Conservation (phyloP, 371 early-diverging fungal species). For the Phascolomyces articulosus region DNA sequence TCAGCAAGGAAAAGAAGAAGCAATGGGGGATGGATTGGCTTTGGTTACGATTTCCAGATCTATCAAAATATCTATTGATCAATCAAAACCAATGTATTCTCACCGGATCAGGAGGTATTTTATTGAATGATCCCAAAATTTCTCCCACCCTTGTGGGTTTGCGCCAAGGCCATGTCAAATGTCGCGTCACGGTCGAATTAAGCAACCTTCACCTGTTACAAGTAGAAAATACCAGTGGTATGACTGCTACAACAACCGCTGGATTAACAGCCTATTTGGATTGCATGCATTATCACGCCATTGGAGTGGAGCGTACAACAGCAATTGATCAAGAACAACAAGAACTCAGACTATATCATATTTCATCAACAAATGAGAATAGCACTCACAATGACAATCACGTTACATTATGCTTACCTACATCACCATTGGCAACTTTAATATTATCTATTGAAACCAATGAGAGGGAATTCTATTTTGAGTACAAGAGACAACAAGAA, state of each 20-base stretch:
- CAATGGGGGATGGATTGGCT: slow-evolving; percentile 12
- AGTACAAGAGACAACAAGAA: neutral
- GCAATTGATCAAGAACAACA: neutral
- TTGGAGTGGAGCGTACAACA: neutral
- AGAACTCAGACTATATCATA: neutral
- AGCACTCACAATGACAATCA: too few relatives aligned
- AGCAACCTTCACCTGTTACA: neutral
- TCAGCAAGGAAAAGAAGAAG: too few relatives aligned
- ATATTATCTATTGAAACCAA: slow-evolving; percentile 11
- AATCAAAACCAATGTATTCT: slow-evolving; percentile 6
- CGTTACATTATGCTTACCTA: too few relatives aligned
- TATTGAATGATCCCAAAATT: neutral
- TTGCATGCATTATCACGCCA: slow-evolving; percentile 6
- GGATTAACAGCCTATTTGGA: slow-evolving; percentile 14
- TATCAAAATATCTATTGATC: slow-evolving; percentile 9
- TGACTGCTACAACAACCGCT: neutral
- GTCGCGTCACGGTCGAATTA: slow-evolving; percentile 11
- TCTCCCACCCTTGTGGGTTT: slow-evolving; percentile 16
- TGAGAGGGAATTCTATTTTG: slow-evolving; percentile 6
- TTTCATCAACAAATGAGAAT: neutral
- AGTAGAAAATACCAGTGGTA: too few relatives aligned
- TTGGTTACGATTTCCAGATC: slow-evolving; percentile 20
- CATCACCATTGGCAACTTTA: neutral
- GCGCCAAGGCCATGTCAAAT: slow-evolving; percentile 20
- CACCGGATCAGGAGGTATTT: slow-evolving; percentile 1